Conservation (phyloP, 2,329 filamentous ascomycete genomes). For the Zymoseptoria passerinii region DNA sequence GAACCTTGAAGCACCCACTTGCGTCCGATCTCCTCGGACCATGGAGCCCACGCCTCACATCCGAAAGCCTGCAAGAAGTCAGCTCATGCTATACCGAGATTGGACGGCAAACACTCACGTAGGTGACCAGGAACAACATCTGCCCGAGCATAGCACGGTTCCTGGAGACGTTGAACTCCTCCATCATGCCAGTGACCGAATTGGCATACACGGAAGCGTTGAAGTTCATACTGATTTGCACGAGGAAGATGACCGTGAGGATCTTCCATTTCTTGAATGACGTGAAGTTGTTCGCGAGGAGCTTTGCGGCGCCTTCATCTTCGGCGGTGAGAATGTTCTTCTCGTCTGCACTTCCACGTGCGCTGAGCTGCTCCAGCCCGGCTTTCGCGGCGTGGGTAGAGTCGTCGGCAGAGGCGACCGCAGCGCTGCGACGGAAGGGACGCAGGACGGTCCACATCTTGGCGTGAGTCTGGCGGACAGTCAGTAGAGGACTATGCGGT, state of each 20-base stretch:
- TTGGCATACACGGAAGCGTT: slow-evolving; percentile 46
- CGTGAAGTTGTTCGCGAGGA: slow-evolving; percentile 29
- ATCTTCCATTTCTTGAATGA: slow-evolving; percentile 45
- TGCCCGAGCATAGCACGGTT: slow-evolving; percentile 66
- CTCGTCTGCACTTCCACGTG: neutral
- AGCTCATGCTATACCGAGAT: neutral
- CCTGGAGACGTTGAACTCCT: slow-evolving; percentile 59
- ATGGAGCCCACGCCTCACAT: slow-evolving; percentile 81
- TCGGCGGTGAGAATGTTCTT: neutral
- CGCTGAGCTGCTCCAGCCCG: neutral
- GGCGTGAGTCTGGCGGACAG: neutral
- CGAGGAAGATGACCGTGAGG: slow-evolving; percentile 44
- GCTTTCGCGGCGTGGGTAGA: neutral
- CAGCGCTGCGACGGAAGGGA: neutral
- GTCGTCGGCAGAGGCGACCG: neutral
- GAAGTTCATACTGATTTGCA: slow-evolving; percentile 50
- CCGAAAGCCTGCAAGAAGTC: slow-evolving; percentile 53
- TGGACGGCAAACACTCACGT: slow-evolving; percentile 30
- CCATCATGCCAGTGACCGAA: slow-evolving; percentile 50
- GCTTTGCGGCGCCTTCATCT: neutral
- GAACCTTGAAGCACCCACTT: slow-evolving; percentile 67
- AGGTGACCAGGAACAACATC: slow-evolving; percentile 68
- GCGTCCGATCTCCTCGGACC: slow-evolving; percentile 75
- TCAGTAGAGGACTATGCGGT: neutral
- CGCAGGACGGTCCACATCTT: neutral